Base-by-base conservation (phyloP, 345 rosid species). In the Citrus sinensis region DNA sequence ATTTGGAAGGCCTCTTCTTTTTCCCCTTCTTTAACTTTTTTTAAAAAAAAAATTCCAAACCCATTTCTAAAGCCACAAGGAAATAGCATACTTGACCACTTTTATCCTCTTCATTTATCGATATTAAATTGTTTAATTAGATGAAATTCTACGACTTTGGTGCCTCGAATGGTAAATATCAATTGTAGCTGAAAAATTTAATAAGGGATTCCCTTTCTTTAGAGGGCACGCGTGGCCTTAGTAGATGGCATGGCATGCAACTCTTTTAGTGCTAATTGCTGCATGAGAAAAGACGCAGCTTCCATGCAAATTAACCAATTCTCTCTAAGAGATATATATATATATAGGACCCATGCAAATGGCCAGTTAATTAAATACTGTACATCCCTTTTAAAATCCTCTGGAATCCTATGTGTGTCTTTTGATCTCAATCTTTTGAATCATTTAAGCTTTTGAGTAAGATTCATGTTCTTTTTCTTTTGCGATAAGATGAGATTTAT, bases 401-500 rank as follows among this genome's bases (percentile, higher is more conserved):
- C 80, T 66, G 84, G 90, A 86, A 87, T 89, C 90, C 87, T 34
- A 86, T 79, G 90, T 73, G 74, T 66, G 79, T 35, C 82, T 80
- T 83, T 84, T 78, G 32, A 78, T 84, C 78, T 66, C 74, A 69
- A 49, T 73, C 69, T 76, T 76, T 83, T 72, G 78, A 85, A 86
- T 80, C 85, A 80, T 54, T 70, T 76, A 49, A 54, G 80, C 85
- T 82, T 87, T 82, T 69, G 78, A 79, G 82, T 68, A 85, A 89
- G 89, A 90, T 87, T 87, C 93, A 88, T 76, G 20, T 74, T 70
- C 78, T 30, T 81, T 85, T 83, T 80, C 82, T 70, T 83, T 89
- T 74, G 74, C 69, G 89, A 83, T 84, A 84, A 87, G 91, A 84
- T 82, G 86, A 82, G 75, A 78, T 83, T 82, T 85, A 80, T 83